Base-by-base conservation (phyloP, 805 yeast species). In the Ogataea minuta region DNA sequence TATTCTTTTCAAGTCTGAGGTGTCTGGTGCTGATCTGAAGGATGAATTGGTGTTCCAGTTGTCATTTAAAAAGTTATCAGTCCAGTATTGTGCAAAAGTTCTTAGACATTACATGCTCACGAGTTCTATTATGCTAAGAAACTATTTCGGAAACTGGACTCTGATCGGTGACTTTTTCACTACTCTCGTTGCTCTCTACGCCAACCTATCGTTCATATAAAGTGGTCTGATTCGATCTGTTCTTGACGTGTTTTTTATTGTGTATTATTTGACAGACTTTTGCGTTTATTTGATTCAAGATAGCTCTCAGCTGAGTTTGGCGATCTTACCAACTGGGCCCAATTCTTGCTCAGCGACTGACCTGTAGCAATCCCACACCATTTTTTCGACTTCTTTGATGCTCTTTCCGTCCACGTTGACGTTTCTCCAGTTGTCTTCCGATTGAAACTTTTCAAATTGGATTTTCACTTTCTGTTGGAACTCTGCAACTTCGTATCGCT, bases 401-500 rank as follows among this genome's bases (percentile, higher is more conserved):
- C 64, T 46, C 44, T 74, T 69, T 1, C 69, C 72, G 43, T 81
- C 81, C 6, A 90, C 95, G 43, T 73, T 70, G 1, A 88, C 49
- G 25, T 76, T 61, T 9, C 56, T 54, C 70, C 83, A 72, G 2
- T 59, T 50, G 6, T 41, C 30, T 14, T 46, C 49, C 4, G 23
- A 11, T 12, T 37, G 45, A 28, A 81, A 66, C 14, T 58, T 46
- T 39, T 70, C 64, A 56, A 90, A 93, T 45, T 79, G 68, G 8
- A 53, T 29, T 43, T 78, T 76, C 3, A 93, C 99, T 26, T 66
- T 67, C n/a, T 64, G 60, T 57, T 93, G 99, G 55, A 93, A 84
- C 34, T 73, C 79, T 4, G 62, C 59, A 19, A 72, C 74, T 59
- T 93, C 99, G 63, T 93, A 93, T 38, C 96, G 67, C 60, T 93